These are phyloP conservation scores for Platanthera zijinensis DNA, from an alignment of 106 monocot species.

Conservation along the genomic window DNA sequence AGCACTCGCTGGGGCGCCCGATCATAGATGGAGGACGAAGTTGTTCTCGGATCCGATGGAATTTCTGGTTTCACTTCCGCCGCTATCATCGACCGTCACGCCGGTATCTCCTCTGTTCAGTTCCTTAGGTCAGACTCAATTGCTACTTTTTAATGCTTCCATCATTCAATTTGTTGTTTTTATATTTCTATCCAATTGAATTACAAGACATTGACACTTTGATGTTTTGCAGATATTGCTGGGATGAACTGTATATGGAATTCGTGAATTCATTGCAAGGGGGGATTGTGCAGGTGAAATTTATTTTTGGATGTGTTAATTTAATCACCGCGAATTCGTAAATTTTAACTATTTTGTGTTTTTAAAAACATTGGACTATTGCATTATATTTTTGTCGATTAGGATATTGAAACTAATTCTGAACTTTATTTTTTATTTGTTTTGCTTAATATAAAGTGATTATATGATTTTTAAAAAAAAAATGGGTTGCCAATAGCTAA, in stretches of 20 bases:
- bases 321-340: too few relatives aligned
- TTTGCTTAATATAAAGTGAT: too few relatives aligned
- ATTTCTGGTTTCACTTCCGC: slow-evolving; percentile 75
- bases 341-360: too few relatives aligned
- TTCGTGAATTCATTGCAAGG: slow-evolving; percentile 57
- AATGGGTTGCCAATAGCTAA: too few relatives aligned
- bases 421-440: too few relatives aligned
- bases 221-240: slow-evolving; percentile 2
- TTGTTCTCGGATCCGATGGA: slow-evolving; percentile 59
- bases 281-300: too few relatives aligned
- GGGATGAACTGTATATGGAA: slow-evolving; percentile 85
- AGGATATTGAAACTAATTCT: too few relatives aligned
- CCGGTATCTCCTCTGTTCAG: slow-evolving; percentile 82
- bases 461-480: too few relatives aligned
- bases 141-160: neutral
- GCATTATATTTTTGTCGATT: too few relatives aligned
- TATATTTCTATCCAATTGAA: neutral
- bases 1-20: slow-evolving; percentile 70
- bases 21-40: slow-evolving; percentile 95
- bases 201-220: too few relatives aligned
- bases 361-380: too few relatives aligned
- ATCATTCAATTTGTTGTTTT: neutral
- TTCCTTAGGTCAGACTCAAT: slow-evolving; percentile 53
- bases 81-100: slow-evolving; percentile 93
- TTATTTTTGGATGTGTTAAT: too few relatives aligned